These are phyloP conservation scores for Telfairia occidentalis DNA, from an alignment of 331 rosid species.

Conservation along the genomic window DNA sequence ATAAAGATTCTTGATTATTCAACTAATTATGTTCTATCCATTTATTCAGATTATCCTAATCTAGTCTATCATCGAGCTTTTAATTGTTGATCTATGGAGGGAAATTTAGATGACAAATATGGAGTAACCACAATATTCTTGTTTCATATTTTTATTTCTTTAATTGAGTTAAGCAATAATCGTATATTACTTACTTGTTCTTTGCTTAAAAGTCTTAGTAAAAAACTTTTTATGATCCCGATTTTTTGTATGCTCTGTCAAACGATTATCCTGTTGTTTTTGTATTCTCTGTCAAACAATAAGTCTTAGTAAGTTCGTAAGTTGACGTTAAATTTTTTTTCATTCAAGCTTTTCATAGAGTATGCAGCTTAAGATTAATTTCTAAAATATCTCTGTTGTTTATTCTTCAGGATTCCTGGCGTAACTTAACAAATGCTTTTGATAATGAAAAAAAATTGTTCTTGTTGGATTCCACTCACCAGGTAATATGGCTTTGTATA, in stretches of 20 bases:
- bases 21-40: neutral
- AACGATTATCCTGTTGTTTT: no score
- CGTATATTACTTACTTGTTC: neutral
- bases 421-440: slow-evolving; percentile 70
- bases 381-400: slow-evolving; percentile 16
- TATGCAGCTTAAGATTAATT: neutral
- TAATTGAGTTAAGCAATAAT: neutral
- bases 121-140: no score
- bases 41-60: neutral
- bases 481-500: slow-evolving; percentile 36
- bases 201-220: neutral
- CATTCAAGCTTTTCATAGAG: neutral
- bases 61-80: neutral
- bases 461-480: slow-evolving; percentile 56
- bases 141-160: neutral
- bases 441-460: slow-evolving; percentile 56
- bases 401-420: slow-evolving; percentile 71
- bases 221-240: neutral
- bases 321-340: neutral
- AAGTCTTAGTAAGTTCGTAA: no score
- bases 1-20: neutral
- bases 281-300: neutral
- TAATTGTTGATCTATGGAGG: neutral
- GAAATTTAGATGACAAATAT: neutral
- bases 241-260: neutral